Percentiles rank a stretch among this genome's conserved stretches.
phyloP scores from a whole-genome alignment of 2,329 filamentous ascomycete species.

The Colletotrichum costaricense region DNA sequence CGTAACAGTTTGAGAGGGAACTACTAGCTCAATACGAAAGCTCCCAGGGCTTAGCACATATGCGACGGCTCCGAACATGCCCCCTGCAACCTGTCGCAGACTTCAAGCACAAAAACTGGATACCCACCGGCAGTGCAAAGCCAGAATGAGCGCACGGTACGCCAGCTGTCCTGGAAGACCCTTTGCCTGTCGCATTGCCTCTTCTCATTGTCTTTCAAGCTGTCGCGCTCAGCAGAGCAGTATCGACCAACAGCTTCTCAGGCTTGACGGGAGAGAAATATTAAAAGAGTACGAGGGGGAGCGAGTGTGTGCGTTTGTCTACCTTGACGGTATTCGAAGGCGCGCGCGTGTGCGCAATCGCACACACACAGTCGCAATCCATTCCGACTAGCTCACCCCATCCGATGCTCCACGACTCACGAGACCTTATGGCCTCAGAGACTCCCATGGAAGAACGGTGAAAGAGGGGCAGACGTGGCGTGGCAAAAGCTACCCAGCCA shows the following conservation, averaged over 20 bases:
- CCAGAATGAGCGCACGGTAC: slow-evolving; percentile 27
- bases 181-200: slow-evolving; percentile 27
- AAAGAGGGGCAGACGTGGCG: slow-evolving; percentile 24
- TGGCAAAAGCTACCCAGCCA: slow-evolving; percentile 33
- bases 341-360: neutral
- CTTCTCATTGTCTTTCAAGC: slow-evolving; percentile 13
- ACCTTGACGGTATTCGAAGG: neutral
- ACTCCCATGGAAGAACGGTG: neutral
- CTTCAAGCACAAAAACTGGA: slow-evolving; percentile 29
- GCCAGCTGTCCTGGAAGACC: slow-evolving; percentile 22
- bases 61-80: slow-evolving; percentile 21
- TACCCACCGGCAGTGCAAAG: slow-evolving; percentile 27
- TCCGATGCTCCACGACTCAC: neutral
- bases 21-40: slow-evolving; percentile 9
- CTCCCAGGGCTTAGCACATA: slow-evolving; percentile 22
- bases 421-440: neutral
- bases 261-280: neutral
- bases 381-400: neutral
- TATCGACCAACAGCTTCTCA: neutral
- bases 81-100: slow-evolving; percentile 34
- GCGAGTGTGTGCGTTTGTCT: neutral
- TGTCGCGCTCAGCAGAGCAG: slow-evolving; percentile 8
- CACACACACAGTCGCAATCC: neutral
- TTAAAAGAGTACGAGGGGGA: neutral
- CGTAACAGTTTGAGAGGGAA: neutral